phyloP scores from a whole-genome alignment of 2,329 filamentous ascomycete species.

The Metarhizium rileyi region DNA sequence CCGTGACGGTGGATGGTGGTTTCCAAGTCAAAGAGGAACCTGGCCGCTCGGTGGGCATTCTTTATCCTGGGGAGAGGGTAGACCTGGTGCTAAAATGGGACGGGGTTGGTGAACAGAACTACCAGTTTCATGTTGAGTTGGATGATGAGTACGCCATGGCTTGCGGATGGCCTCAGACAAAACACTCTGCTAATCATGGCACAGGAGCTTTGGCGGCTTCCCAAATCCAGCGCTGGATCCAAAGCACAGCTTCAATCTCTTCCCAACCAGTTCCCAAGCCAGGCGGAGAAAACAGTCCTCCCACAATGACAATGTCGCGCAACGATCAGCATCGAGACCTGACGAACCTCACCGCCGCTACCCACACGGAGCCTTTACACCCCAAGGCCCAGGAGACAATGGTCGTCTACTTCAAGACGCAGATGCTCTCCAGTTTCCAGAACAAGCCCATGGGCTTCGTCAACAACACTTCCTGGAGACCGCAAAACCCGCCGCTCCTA shows the following conservation, averaged over 20 bases:
- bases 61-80: slow-evolving; percentile 17
- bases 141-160: slow-evolving; percentile 16
- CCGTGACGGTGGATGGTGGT: slow-evolving; percentile 14
- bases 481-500: slow-evolving; percentile 7
- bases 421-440: slow-evolving; percentile 12
- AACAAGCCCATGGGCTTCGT: slow-evolving; percentile 17
- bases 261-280: neutral
- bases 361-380: neutral
- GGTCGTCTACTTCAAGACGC: slow-evolving; percentile 15
- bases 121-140: slow-evolving; percentile 15
- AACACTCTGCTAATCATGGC: neutral
- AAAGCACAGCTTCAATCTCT: slow-evolving; percentile 10
- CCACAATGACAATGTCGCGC: neutral
- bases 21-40: slow-evolving; percentile 9
- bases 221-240: slow-evolving; percentile 13
- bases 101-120: neutral
- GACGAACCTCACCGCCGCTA: neutral
- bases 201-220: slow-evolving; percentile 14
- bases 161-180: neutral
- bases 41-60: slow-evolving; percentile 12
- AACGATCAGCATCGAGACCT: slow-evolving; percentile 7
- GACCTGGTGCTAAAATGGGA: slow-evolving; percentile 14
- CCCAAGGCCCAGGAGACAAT: slow-evolving; percentile 12
- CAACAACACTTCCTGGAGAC: slow-evolving; percentile 17
- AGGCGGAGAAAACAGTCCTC: neutral